Conservation (phyloP, 805 yeast genomes). For the Myxozyma nipponensis region DNA sequence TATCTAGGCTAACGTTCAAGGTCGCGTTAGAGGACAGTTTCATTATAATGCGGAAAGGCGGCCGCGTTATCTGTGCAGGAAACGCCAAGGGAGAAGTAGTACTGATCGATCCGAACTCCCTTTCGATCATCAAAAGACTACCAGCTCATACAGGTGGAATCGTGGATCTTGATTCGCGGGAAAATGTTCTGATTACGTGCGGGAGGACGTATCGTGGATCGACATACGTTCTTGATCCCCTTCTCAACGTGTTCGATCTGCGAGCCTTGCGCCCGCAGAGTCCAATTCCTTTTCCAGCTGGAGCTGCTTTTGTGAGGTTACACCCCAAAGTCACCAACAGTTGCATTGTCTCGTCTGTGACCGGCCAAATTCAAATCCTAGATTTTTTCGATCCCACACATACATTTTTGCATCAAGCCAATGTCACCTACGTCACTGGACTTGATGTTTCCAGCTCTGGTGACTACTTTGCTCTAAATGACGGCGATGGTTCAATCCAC, state of each 20-base stretch:
- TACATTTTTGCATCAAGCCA: conserved; percentile 63
- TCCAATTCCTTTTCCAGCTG: conserved; percentile 84
- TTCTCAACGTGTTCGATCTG: conserved; percentile 77
- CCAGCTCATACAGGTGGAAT: conserved; percentile 40
- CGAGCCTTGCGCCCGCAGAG: conserved; percentile 65
- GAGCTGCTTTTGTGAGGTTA: conserved; percentile 76
- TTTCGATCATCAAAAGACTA: conserved; percentile 33
- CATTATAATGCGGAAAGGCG: conserved; percentile 34
- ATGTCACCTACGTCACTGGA: conserved; percentile 45
- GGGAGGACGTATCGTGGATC: conserved; percentile 54
- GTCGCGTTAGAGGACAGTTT: conserved; percentile 24
- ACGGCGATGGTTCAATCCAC: conserved; percentile 57
- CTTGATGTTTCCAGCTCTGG: conserved; percentile 66
- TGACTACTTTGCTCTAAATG: conserved; percentile 68
- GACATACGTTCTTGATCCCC: conserved; percentile 60
- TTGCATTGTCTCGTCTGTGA: conserved; percentile 64
- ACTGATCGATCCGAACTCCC: conserved; percentile 38
- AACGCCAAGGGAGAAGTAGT: conserved; percentile 37
- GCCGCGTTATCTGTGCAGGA: conserved; percentile 37
- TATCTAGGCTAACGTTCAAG: conserved; percentile 6
- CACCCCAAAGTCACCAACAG: conserved; percentile 85
- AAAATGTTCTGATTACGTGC: conserved; percentile 59
- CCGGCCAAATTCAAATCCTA: conserved; percentile 81
- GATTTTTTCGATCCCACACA: conserved; percentile 78
- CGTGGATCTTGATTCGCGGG: conserved; percentile 40